Percentiles rank a stretch among this genome's conserved stretches.
Evolutionary conservation across 371 early-diverging fungal genomes (phyloP).

Genomic region (Batkoa obscura): DNA sequence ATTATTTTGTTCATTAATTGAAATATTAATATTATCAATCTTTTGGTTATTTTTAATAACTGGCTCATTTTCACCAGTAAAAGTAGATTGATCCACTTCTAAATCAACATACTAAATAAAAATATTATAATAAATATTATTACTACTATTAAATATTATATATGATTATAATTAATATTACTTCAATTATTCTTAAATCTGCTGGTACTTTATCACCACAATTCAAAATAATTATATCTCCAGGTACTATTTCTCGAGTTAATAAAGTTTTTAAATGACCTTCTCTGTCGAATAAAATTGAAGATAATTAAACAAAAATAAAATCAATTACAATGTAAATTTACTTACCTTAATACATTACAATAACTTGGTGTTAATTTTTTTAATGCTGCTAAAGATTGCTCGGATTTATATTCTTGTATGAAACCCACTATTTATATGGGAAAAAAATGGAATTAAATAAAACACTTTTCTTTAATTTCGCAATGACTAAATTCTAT

Average conservation of each 20-base stretch:
- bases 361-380: slow-evolving; percentile 72
- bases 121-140: not conserved
- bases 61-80: slow-evolving; percentile 81
- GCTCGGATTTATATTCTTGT: slow-evolving; percentile 75
- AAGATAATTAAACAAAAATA: not conserved
- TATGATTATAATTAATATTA: slow-evolving; percentile 12
- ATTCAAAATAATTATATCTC: slow-evolving; percentile 60
- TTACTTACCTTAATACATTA: slow-evolving; percentile 45
- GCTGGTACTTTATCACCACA: slow-evolving; percentile 84
- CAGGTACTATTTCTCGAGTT: slow-evolving; percentile 63
- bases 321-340: not conserved
- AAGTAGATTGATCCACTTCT: slow-evolving; percentile 68
- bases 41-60: slow-evolving; percentile 37
- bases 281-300: slow-evolving; percentile 18
- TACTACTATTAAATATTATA: not conserved
- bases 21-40: slow-evolving; percentile 29
- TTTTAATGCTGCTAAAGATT: slow-evolving; percentile 67
- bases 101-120: slow-evolving; percentile 39
- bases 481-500: not conserved
- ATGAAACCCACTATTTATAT: slow-evolving; percentile 58
- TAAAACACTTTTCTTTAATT: not conserved
- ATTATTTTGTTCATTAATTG: slow-evolving; percentile 56
- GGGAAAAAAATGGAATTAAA: not conserved
- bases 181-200: slow-evolving; percentile 48
- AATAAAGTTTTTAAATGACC: slow-evolving; percentile 29